phyloP scores from a whole-genome alignment of 2,329 filamentous ascomycete genomes.

The Immersiporthe knoxdaviesiana region DNA sequence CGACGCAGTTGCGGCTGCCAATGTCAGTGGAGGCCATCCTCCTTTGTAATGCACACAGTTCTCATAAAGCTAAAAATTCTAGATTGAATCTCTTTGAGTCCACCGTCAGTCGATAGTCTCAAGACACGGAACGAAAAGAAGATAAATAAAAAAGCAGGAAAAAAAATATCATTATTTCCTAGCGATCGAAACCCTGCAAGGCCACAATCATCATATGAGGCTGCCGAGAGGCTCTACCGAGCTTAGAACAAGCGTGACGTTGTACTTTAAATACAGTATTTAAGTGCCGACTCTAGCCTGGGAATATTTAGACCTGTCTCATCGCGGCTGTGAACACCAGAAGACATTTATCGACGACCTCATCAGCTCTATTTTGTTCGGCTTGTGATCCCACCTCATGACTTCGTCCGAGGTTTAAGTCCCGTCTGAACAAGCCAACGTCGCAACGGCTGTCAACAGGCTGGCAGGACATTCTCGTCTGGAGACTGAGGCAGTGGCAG shows the following conservation, averaged over 20 bases:
- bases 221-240: not conserved
- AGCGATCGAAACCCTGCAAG: not conserved
- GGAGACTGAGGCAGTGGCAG: not conserved
- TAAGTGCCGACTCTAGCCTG: not conserved
- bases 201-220: not conserved
- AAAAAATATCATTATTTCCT: not conserved
- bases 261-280: not conserved
- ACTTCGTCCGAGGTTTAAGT: not conserved
- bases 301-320: not conserved
- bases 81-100: not conserved
- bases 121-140: not conserved
- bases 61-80: not conserved
- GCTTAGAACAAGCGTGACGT: not conserved
- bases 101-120: not conserved
- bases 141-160: too few relatives aligned
- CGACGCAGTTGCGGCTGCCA: not conserved
- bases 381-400: not conserved
- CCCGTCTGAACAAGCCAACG: not conserved
- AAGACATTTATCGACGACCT: not conserved
- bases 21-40: not conserved
- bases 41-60: not conserved
- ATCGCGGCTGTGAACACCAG: not conserved
- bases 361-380: not conserved
- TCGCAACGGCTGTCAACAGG: not conserved
- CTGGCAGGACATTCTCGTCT: conserved; percentile 3